phyloP scores from a whole-genome alignment of 202 grass and related monocot genomes.

The Cymbopogon flexuosus region DNA sequence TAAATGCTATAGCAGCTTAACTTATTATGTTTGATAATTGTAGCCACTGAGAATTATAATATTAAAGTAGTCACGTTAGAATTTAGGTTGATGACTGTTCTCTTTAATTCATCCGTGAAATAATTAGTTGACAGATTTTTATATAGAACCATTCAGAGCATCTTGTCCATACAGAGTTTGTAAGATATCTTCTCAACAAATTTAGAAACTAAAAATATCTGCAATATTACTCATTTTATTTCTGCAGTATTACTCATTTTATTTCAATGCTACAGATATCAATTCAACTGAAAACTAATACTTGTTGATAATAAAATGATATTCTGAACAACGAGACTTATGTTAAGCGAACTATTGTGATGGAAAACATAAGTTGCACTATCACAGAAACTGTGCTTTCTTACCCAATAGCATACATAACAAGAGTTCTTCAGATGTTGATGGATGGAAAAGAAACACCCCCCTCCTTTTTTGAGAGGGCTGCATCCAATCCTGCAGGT shows the following conservation, averaged over 20 bases:
- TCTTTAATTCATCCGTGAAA: not conserved
- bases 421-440: conserved; percentile 50
- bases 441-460: conserved; percentile 63
- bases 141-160: not conserved
- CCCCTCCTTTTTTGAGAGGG: conserved; percentile 65
- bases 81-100: not conserved
- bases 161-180: not conserved
- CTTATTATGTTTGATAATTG: conserved; percentile 21
- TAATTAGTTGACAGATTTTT: conserved; percentile 10
- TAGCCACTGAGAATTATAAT: not conserved
- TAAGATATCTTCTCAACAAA: conserved; percentile 17
- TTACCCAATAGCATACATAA: conserved; percentile 67
- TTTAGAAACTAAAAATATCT: not conserved
- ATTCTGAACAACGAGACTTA: conserved; percentile 25
- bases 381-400: conserved; percentile 37
- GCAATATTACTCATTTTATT: conserved; percentile 21
- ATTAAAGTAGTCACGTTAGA: not conserved
- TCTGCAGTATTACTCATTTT: not conserved
- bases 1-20: conserved; percentile 7
- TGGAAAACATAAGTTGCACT: conserved; percentile 32
- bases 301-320: conserved; percentile 16
- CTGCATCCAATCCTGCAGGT: conserved; percentile 70
- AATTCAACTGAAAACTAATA: not conserved
- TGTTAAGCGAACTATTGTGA: conserved; percentile 21
- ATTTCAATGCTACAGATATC: conserved; percentile 12